Evolutionary conservation across 805 yeast species (phyloP).

Genomic region (Middelhovenomyces tepae): DNA sequence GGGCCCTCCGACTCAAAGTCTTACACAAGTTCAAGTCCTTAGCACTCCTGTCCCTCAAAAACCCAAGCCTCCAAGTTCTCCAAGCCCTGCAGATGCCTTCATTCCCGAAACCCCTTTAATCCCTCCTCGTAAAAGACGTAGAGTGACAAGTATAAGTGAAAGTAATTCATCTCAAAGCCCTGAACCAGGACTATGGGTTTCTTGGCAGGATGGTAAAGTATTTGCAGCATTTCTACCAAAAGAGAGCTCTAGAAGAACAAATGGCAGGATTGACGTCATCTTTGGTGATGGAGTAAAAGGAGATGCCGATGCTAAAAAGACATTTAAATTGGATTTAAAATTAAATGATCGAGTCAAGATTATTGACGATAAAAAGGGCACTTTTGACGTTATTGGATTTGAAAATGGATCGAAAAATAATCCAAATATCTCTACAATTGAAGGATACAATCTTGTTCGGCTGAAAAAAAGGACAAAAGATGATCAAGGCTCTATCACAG

Average conservation of each 20-base stretch:
- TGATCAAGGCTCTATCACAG: neutral
- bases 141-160: neutral
- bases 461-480: neutral
- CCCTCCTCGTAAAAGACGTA: conserved; percentile 3
- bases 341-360: conserved; percentile 15
- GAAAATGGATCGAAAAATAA: neutral
- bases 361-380: conserved; percentile 10
- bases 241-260: neutral
- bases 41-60: too few species aligned
- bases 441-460: conserved; percentile 2
- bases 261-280: conserved; percentile 1
- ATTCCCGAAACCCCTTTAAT: too few species aligned
- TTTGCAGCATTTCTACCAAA: conserved; percentile 1
- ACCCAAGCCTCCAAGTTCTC: too few species aligned
- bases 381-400: conserved; percentile 11
- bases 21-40: too few species aligned
- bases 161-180: conserved; percentile 1
- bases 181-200: conserved; percentile 2
- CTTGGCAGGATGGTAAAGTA: conserved; percentile 1
- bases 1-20: too few species aligned
- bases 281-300: conserved; percentile 11
- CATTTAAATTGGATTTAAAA: conserved; percentile 11
- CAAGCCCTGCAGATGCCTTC: too few species aligned
- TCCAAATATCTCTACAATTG: neutral
- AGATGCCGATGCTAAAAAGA: conserved; percentile 2